Percentiles rank a stretch among this genome's conserved stretches.
phyloP scores from a whole-genome alignment of 805 yeast species.

The Lachancea kluyveri region DNA sequence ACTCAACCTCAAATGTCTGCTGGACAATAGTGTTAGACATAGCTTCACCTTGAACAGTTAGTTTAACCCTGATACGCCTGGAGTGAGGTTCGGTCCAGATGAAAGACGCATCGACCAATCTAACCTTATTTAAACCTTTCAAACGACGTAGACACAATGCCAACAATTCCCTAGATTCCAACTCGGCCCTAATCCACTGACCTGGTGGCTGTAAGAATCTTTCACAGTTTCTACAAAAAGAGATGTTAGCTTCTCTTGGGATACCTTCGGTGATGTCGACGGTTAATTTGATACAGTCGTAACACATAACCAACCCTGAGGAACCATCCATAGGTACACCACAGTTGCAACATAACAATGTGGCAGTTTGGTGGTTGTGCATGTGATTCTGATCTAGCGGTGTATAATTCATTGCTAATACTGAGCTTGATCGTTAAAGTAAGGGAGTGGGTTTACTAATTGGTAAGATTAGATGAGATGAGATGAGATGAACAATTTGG shows the following conservation, averaged over 20 bases:
- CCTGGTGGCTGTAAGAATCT: conserved; percentile 90
- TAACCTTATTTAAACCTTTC: conserved; percentile 78
- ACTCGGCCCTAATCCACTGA: conserved; percentile 86
- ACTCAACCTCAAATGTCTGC: conserved; percentile 92
- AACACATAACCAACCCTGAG: conserved; percentile 87
- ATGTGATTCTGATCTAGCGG: conserved; percentile 34
- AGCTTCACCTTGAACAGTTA: conserved; percentile 97
- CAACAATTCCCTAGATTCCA: conserved; percentile 87
- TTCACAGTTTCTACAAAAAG: conserved; percentile 96
- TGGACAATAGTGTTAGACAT: conserved; percentile 86
- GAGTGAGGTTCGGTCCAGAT: conserved; percentile 99
- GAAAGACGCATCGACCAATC: conserved; percentile 88
- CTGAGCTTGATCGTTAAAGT: too few relatives aligned
- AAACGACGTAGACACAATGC: conserved; percentile 86
- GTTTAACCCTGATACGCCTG: conserved; percentile 82
- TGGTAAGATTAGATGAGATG: conserved; percentile 9
- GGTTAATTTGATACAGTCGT: conserved; percentile 90
- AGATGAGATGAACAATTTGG: conserved; percentile 21
- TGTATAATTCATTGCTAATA: conserved; percentile 34
- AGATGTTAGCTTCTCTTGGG: conserved; percentile 88
- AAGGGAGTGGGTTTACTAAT: too few relatives aligned
- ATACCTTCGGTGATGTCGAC: conserved; percentile 92
- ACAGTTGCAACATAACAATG: conserved; percentile 96
- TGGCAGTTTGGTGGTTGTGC: conserved; percentile 46
- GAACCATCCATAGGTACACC: conserved; percentile 98